These are phyloP conservation scores for Aspergillus versicolor DNA, from an alignment of 2,329 filamentous ascomycete species.

Conservation along the genomic window DNA sequence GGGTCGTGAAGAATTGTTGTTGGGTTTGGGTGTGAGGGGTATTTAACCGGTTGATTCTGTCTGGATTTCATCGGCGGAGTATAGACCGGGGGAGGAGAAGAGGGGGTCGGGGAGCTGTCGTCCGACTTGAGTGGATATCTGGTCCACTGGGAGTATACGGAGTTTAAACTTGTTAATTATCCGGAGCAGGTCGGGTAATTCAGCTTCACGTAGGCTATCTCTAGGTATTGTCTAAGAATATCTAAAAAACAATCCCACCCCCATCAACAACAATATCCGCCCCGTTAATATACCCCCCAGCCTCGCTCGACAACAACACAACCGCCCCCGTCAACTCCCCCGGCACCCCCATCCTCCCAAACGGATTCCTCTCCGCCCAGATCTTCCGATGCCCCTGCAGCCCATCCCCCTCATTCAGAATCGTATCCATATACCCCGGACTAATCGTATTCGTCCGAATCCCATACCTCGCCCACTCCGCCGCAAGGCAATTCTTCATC, in stretches of 20 bases:
- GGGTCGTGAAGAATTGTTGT: not conserved
- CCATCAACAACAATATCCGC: slow-evolving; percentile 67
- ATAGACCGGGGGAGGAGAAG: too few species aligned
- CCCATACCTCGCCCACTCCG: slow-evolving; percentile 69
- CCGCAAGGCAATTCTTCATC: slow-evolving; percentile 64
- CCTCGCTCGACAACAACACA: slow-evolving; percentile 59
- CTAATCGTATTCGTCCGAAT: slow-evolving; percentile 69
- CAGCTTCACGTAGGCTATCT: too few species aligned
- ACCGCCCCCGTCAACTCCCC: slow-evolving; percentile 63
- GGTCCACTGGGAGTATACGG: not conserved
- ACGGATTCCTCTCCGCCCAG: slow-evolving; percentile 61
- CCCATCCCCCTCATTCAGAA: slow-evolving; percentile 66
- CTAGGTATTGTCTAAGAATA: too few species aligned
- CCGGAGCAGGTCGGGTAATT: not conserved
- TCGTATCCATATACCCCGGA: slow-evolving; percentile 75
- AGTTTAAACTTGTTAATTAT: not conserved
- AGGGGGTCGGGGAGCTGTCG: too few species aligned
- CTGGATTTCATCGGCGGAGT: too few species aligned
- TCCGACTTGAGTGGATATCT: too few species aligned
- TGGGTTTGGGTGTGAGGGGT: not conserved
- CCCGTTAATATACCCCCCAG: slow-evolving; percentile 67
- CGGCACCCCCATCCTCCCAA: slow-evolving; percentile 63
- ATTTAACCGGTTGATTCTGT: not conserved
- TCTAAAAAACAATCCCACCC: slow-evolving; percentile 1
- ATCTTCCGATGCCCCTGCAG: slow-evolving; percentile 52